Evolutionary conservation across 805 yeast species (phyloP), one percentile per base, ranked within the genome.

Genomic region (Myxozyma sirexii): DNA sequence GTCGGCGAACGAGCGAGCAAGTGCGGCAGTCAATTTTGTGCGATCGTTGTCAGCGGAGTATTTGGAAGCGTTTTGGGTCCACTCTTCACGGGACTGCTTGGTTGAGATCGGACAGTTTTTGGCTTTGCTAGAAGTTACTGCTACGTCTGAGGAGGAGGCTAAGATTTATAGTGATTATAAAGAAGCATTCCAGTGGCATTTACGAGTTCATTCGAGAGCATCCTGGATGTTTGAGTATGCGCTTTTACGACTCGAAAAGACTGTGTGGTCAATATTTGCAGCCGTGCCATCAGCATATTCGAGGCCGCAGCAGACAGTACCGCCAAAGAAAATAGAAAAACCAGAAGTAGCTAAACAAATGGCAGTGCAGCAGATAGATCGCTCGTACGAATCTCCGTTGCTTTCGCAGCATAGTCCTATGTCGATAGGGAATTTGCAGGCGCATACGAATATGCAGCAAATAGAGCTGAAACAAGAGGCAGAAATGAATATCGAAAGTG

Each of bases 11-110:
- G 65, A 61, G 19, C 54, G 65, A 37, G 55, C 62, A 43, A 49
- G 43, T 15, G 62, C 68, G 8, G 71, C 71, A 12, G 66, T 68
- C 17, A 64, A 59, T 27, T 59, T 68, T 41, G 69, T 68, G 33
- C 54, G 51, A 17, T 55, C 66, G 33, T 59, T 68, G 6, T 46
- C 60, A 19, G 65, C 68, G 2, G 65, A 68, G 42, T 68, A 68
- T 45, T 54, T 68, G 6, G 69, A 68, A 41, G 67, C 69, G 12
- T 68, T 68, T 47, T 68, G 71, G 71, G 57, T 59, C 24, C 66
- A 65, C 19, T 67, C 66, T 38, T 57, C 69, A 3, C 66, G 66
- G 26, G 63, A 60, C 43, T 63, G 60, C 45, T 39, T 68, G 39
- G 66, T 68, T 17, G 63, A 63, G 42, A 62, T 69, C 31, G 70